phyloP scores from a whole-genome alignment of 495 filamentous ascomycete genomes.

The Tuber indicum region DNA sequence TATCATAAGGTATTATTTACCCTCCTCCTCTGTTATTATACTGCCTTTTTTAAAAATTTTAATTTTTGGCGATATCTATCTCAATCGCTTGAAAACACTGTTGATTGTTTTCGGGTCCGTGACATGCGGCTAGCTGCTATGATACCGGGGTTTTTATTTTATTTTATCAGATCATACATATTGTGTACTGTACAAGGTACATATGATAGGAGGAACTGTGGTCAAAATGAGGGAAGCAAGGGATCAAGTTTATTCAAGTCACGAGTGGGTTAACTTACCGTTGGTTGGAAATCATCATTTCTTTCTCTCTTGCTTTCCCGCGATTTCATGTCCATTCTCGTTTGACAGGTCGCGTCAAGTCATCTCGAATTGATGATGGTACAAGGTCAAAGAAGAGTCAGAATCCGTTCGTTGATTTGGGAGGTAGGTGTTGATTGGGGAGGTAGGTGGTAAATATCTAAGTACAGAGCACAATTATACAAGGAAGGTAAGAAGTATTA shows the following conservation, averaged over 20 bases:
- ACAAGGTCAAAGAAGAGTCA: not conserved
- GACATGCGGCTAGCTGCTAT: no score
- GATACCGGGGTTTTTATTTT: no score
- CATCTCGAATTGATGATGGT: not conserved
- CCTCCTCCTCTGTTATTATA: no score
- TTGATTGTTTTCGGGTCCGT: no score
- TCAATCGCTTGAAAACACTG: no score
- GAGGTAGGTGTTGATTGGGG: not conserved
- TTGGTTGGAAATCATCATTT: not conserved
- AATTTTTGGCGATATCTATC: no score
- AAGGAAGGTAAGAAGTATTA: not conserved
- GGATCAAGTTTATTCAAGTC: not conserved
- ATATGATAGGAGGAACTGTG: no score
- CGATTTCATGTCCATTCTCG: conserved; percentile 7
- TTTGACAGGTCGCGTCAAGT: conserved; percentile 6
- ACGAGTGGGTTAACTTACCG: no score
- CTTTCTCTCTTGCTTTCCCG: conserved; percentile 10
- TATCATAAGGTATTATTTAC: no score
- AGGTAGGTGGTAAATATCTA: not conserved
- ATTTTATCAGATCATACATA: no score
- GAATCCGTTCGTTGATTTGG: not conserved
- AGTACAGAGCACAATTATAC: not conserved
- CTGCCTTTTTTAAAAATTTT: no score
- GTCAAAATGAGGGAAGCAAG: not conserved
- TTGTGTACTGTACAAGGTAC: no score